Conservation (phyloP, 805 yeast species). For the Pichia manshurica region DNA sequence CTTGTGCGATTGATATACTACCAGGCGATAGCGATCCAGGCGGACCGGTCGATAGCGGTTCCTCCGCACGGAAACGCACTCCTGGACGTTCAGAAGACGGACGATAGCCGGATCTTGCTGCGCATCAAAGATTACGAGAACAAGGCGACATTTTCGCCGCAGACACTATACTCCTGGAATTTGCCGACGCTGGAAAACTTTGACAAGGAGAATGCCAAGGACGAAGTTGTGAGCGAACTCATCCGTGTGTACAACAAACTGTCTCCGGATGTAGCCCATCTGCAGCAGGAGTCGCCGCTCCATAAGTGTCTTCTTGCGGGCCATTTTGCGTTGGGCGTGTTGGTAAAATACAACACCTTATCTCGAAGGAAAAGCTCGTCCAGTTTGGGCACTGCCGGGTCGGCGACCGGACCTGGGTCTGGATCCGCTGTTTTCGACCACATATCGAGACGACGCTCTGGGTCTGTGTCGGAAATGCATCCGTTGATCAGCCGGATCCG, state of each 20-base stretch:
- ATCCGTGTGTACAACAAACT: slow-evolving; percentile 3
- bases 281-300: slow-evolving; percentile 40
- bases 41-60: background rate
- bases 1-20: background rate
- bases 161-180: background rate
- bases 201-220: slow-evolving; percentile 2
- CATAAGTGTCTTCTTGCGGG: slow-evolving; percentile 45
- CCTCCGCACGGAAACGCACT: slow-evolving; percentile 3
- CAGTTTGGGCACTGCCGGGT: background rate
- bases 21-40: slow-evolving; percentile 2
- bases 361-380: slow-evolving; percentile 26
- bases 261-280: background rate
- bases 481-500: background rate
- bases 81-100: background rate
- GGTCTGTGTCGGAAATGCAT: background rate
- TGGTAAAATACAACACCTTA: slow-evolving; percentile 40
- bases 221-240: background rate
- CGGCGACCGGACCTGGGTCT: background rate
- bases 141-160: background rate
- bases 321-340: slow-evolving; percentile 43
- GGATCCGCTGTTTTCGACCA: no score
- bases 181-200: slow-evolving; percentile 1
- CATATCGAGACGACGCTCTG: background rate
- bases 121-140: slow-evolving; percentile 2
- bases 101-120: background rate